phyloP scores from a whole-genome alignment of 352 stramenopile genomes.

The Blastocystis sp. region DNA sequence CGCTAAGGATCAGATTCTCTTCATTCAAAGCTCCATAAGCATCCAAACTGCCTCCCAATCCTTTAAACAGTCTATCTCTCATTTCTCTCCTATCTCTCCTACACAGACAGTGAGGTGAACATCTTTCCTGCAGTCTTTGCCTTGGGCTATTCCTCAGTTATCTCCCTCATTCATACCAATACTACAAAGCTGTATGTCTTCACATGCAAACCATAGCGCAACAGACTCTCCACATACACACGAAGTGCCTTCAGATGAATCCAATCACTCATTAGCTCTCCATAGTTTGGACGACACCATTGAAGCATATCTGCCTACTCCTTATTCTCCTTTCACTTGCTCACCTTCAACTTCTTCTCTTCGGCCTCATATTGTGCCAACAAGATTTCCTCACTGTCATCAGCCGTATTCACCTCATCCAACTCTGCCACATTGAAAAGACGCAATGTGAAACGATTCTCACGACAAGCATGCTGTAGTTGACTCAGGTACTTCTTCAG shows the following conservation, averaged over 20 bases:
- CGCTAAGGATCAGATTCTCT: constrained; percentile 37
- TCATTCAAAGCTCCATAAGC: constrained; percentile 31
- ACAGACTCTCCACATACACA: not conserved
- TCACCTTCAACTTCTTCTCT: constrained; percentile 27
- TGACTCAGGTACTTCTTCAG: not conserved
- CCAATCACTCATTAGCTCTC: not conserved
- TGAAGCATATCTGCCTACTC: not conserved
- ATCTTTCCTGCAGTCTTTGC: not conserved
- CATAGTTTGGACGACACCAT: constrained; percentile 27
- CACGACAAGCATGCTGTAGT: not conserved
- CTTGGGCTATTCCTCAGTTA: not conserved
- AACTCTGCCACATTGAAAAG: not conserved
- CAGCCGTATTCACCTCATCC: not conserved
- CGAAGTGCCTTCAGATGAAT: constrained; percentile 27
- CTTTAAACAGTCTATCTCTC: not conserved
- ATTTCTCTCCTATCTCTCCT: not conserved
- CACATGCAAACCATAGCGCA: not conserved
- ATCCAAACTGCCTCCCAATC: constrained; percentile 6
- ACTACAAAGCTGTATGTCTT: not conserved
- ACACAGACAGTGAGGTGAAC: not conserved
- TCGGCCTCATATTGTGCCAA: not conserved
- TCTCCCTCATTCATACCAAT: not conserved
- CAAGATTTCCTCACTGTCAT: not conserved
- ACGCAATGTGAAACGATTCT: constrained; percentile 29
- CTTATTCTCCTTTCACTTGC: not conserved